These are phyloP conservation scores for Mortierella sp. DNA, from an alignment of 371 early-diverging fungal genomes.

Conservation along the genomic window DNA sequence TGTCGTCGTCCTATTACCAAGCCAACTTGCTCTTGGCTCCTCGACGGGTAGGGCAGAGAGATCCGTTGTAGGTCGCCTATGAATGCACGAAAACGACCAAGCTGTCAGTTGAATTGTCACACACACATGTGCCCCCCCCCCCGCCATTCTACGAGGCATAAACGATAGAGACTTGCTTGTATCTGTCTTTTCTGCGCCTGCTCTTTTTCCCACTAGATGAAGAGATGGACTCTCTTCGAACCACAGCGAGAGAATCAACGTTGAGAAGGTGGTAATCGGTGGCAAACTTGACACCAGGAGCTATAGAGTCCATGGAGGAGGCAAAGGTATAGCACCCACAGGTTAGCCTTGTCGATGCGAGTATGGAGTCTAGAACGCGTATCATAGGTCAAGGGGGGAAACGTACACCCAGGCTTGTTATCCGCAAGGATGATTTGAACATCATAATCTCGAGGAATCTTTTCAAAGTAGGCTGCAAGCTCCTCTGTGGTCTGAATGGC, in stretches of 20 bases:
- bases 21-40: constrained; percentile 47
- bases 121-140: too few species aligned
- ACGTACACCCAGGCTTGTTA: constrained; percentile 21
- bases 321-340: too few species aligned
- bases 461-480: constrained; percentile 63
- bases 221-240: constrained; percentile 55
- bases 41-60: constrained; percentile 34
- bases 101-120: too few species aligned
- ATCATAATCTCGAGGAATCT: constrained; percentile 63
- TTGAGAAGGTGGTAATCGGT: constrained; percentile 17
- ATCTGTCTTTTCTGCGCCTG: constrained; percentile 31
- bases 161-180: constrained; percentile 16
- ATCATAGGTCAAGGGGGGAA: neutral
- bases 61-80: constrained; percentile 20
- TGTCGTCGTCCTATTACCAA: constrained; percentile 10
- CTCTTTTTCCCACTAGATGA: constrained; percentile 30
- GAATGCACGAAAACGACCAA: neutral
- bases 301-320: too few species aligned
- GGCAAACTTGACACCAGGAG: constrained; percentile 39
- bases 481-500: constrained; percentile 67
- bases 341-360: too few species aligned
- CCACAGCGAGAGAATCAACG: constrained; percentile 56
- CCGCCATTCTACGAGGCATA: neutral
- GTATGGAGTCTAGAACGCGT: too few species aligned
- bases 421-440: constrained; percentile 61